Percentiles rank a stretch among this genome's conserved stretches.
Evolutionary conservation across 2,329 filamentous ascomycete genomes (phyloP).

Genomic region (Dothidotthia symphoricarpi): DNA sequence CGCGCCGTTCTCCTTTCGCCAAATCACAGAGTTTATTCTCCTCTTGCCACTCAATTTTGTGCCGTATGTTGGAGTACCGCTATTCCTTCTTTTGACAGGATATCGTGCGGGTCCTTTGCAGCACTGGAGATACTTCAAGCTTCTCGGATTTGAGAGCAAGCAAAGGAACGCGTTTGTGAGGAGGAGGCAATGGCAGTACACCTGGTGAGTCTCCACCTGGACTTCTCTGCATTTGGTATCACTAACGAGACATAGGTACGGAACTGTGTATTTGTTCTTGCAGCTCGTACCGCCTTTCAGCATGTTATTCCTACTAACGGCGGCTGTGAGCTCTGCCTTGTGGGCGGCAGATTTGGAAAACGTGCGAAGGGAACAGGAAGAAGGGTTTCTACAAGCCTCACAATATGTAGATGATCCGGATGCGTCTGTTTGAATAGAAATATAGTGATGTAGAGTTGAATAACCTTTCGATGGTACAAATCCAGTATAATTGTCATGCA

Average conservation of each 20-base stretch:
- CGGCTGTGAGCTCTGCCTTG: slow-evolving; percentile 77
- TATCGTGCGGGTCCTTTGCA: slow-evolving; percentile 83
- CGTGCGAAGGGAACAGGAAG: slow-evolving; percentile 26
- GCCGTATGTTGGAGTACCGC: slow-evolving; percentile 75
- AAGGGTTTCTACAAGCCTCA: slow-evolving; percentile 14
- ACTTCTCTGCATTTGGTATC: neutral
- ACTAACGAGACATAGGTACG: slow-evolving; percentile 59
- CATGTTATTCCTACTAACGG: slow-evolving; percentile 93
- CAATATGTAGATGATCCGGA: slow-evolving; percentile 35
- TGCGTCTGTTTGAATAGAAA: slow-evolving; percentile 14
- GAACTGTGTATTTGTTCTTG: slow-evolving; percentile 76
- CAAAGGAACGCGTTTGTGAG: slow-evolving; percentile 70
- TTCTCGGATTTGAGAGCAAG: slow-evolving; percentile 71
- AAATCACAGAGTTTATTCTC: slow-evolving; percentile 78
- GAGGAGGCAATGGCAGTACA: slow-evolving; percentile 73
- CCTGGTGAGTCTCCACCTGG: slow-evolving; percentile 57
- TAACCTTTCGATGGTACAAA: too few relatives aligned
- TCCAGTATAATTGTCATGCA: too few relatives aligned
- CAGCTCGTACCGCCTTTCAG: slow-evolving; percentile 86
- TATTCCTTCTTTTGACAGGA: slow-evolving; percentile 86
- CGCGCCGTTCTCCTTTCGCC: slow-evolving; percentile 84
- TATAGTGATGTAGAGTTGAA: too few relatives aligned
- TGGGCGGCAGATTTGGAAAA: slow-evolving; percentile 79
- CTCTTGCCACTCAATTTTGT: slow-evolving; percentile 75
- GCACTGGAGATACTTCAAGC: slow-evolving; percentile 85